Base-by-base conservation (phyloP, 2,329 filamentous ascomycete species). In the Stachybotrys elegans region DNA sequence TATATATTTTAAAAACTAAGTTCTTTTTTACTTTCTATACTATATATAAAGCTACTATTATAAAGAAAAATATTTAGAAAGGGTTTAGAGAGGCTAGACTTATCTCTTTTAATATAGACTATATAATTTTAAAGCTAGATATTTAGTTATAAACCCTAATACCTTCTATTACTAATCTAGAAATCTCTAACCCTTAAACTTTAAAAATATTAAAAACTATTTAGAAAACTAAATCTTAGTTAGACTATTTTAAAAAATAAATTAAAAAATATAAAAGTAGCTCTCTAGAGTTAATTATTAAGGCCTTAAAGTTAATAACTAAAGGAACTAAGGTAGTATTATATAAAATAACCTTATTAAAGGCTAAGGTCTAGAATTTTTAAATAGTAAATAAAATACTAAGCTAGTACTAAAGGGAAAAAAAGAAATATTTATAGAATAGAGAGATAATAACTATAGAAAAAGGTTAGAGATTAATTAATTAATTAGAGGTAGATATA, bases 331-430 rank as follows among this genome's bases (percentile, higher is more conserved):
- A 43, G 35, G 21, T 6, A 2, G 17, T 23, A 17, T 35, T 32
- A 32, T 22, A 45, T 37, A 6, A 45, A 2, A 41, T 45, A 12
- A 27, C 35, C 4, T 40, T 44, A 44, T 42, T 46, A 25, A 43
- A 27, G 35, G n/a, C 19, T 29, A 29, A 29, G 25, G 25, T 29
- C n/a, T 9, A 29, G 25, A n/a, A 29, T n/a, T n/a, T 29, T 9
- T n/a, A 29, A 29, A 29, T 9, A n/a, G 25, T 29, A 29, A 29
- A 29, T 29, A 29, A 9, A 29, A 29, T 29, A 29, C 25, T 29
- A 29, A 29, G 25, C 25, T 29, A 29, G 25, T n/a, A n/a, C 25
- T n/a, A n/a, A 9, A 29, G 25, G n/a, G 25, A 29, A 29, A 29
- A 29, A 29, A 29, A n/a, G 25, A 42, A 42, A 16, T 42, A 42